Evolutionary conservation across 805 yeast genomes (phyloP).

Genomic region (Ogataea neopini): DNA sequence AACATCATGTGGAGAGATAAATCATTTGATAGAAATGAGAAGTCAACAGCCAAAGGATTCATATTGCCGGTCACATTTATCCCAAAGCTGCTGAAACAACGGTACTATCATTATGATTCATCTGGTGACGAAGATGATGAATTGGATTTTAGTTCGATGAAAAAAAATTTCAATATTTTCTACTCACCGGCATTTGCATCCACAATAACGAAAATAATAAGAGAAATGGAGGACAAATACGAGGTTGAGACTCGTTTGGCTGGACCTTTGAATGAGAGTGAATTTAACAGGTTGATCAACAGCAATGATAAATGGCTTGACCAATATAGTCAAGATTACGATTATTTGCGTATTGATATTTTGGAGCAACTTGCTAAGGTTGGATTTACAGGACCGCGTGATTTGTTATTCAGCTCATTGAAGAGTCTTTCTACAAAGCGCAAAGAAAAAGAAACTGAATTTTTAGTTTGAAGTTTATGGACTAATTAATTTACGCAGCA

Average conservation of each 20-base stretch:
- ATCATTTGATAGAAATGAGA: constrained; percentile 42
- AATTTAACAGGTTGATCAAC: constrained; percentile 36
- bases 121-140: constrained; percentile 22
- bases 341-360: constrained; percentile 46
- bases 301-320: constrained; percentile 27
- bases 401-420: constrained; percentile 53
- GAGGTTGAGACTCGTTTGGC: constrained; percentile 42
- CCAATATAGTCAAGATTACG: constrained; percentile 33
- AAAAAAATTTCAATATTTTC: constrained; percentile 41
- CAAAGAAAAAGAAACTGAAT: constrained; percentile 1
- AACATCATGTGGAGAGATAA: constrained; percentile 58
- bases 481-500: not conserved
- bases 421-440: constrained; percentile 43
- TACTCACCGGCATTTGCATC: constrained; percentile 53
- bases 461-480: not conserved
- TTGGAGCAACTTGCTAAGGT: constrained; percentile 40
- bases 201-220: constrained; percentile 43
- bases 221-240: constrained; percentile 47
- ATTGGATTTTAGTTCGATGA: constrained; percentile 20
- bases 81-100: constrained; percentile 31
- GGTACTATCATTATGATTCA: constrained; percentile 29
- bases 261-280: constrained; percentile 52
- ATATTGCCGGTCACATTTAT: constrained; percentile 37
- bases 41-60: constrained; percentile 41
- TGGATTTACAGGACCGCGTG: constrained; percentile 52